Percentiles rank a stretch among this genome's conserved stretches.
Evolutionary conservation across 371 early-diverging fungal genomes (phyloP).

Genomic region (Rhizopus sp.): DNA sequence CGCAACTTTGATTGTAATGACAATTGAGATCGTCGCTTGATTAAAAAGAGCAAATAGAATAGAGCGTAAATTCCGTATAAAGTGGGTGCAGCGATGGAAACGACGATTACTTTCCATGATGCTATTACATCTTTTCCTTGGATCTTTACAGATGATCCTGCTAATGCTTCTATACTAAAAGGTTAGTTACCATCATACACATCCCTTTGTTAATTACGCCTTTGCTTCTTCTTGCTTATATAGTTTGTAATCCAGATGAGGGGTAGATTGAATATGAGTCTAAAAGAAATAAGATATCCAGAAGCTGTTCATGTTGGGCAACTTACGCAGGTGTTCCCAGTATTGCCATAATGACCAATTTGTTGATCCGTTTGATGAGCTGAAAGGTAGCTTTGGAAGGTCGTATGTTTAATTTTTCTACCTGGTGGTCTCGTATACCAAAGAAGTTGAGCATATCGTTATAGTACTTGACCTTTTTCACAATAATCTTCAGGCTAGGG

Average conservation of each 20-base stretch:
- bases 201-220: conserved; percentile 35
- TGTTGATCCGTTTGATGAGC: conserved; percentile 61
- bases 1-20: conserved; percentile 24
- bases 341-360: conserved; percentile 70
- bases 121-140: conserved; percentile 92
- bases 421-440: conserved; percentile 96
- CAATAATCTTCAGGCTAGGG: conserved; percentile 68
- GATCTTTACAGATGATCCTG: conserved; percentile 91
- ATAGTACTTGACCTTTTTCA: conserved; percentile 77
- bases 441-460: conserved; percentile 83
- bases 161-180: conserved; percentile 73
- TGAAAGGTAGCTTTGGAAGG: conserved; percentile 67
- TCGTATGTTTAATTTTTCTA: conserved; percentile 75
- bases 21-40: conserved; percentile 35
- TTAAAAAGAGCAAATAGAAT: conserved; percentile 44
- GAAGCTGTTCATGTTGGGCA: not conserved
- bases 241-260: conserved; percentile 69
- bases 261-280: conserved; percentile 75
- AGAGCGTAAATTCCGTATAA: conserved; percentile 75
- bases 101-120: conserved; percentile 94
- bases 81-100: conserved; percentile 74
- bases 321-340: conserved; percentile 84
- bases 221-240: conserved; percentile 79
- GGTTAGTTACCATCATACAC: not conserved
- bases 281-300: conserved; percentile 22